Percentiles rank a stretch among this genome's conserved stretches.
Conservation (phyloP, 495 filamentous ascomycete genomes). For the Trichoderma reesei region DNA sequence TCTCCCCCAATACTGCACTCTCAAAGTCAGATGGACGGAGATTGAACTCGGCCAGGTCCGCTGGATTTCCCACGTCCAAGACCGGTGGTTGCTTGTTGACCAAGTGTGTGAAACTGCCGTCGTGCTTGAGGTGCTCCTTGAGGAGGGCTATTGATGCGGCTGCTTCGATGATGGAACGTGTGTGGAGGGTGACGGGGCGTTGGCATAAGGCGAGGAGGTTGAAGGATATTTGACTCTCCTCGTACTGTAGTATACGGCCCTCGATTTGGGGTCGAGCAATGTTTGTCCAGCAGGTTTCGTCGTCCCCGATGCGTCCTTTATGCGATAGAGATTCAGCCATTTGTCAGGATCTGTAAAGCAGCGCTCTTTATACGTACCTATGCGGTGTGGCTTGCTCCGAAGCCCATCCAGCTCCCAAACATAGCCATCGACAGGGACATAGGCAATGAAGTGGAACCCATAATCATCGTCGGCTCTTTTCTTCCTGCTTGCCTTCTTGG, state of each 20-base stretch:
- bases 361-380: constrained; percentile 43
- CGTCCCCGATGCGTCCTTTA: constrained; percentile 15
- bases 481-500: constrained; percentile 26
- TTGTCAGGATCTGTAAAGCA: no score
- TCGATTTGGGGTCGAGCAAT: constrained; percentile 30
- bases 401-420: constrained; percentile 92
- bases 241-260: constrained; percentile 30
- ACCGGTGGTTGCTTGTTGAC: neutral
- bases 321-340: neutral
- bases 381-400: constrained; percentile 56
- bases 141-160: constrained; percentile 23
- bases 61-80: neutral
- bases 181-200: constrained; percentile 23
- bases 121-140: constrained; percentile 16
- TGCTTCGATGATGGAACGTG: constrained; percentile 24
- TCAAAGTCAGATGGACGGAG: constrained; percentile 17
- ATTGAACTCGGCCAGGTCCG: constrained; percentile 17
- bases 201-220: constrained; percentile 39
- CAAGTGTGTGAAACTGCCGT: constrained; percentile 2
- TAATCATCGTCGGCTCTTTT: constrained; percentile 16
- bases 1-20: constrained; percentile 2
- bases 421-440: constrained; percentile 61
- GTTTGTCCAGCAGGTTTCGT: constrained; percentile 29
- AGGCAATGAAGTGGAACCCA: constrained; percentile 82
- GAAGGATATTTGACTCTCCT: constrained; percentile 27